These are phyloP conservation scores for Yarrowia yakushimensis DNA, from an alignment of 805 yeast species.

Conservation along the genomic window DNA sequence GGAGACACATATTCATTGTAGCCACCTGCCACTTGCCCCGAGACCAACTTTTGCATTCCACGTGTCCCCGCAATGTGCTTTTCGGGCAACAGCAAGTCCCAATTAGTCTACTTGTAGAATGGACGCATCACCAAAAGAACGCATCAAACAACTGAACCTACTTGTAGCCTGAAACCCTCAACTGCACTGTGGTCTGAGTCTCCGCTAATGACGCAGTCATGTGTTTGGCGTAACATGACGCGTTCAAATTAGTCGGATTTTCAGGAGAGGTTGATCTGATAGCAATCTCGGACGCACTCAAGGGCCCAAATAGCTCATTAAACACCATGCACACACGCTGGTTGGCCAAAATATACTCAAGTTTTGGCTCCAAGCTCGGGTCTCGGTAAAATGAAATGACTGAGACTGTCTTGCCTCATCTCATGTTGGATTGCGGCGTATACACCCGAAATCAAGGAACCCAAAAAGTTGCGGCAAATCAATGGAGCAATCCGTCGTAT, in stretches of 20 bases:
- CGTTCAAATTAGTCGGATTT: background rate
- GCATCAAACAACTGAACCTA: slow-evolving; percentile 5
- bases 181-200: background rate
- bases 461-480: background rate
- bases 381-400: background rate
- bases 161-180: slow-evolving; percentile 4
- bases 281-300: background rate
- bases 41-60: background rate
- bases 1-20: too few species aligned
- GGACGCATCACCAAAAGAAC: slow-evolving; percentile 2
- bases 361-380: background rate
- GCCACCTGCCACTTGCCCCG: too few species aligned
- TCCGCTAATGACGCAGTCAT: slow-evolving; percentile 6
- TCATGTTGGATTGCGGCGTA: background rate
- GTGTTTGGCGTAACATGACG: background rate
- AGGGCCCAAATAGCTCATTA: background rate
- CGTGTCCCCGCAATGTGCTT: background rate
- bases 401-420: slow-evolving; percentile 10
- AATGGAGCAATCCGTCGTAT: too few species aligned
- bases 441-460: background rate
- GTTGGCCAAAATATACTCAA: background rate
- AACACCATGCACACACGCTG: background rate
- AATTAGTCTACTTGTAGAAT: background rate
- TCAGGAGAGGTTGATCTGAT: background rate
- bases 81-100: background rate